A percentile compares a stretch with the other conserved stretches of the same genome.
Conservation (phyloP, 2,329 filamentous ascomycete species). For the Venturia oleaginea region DNA sequence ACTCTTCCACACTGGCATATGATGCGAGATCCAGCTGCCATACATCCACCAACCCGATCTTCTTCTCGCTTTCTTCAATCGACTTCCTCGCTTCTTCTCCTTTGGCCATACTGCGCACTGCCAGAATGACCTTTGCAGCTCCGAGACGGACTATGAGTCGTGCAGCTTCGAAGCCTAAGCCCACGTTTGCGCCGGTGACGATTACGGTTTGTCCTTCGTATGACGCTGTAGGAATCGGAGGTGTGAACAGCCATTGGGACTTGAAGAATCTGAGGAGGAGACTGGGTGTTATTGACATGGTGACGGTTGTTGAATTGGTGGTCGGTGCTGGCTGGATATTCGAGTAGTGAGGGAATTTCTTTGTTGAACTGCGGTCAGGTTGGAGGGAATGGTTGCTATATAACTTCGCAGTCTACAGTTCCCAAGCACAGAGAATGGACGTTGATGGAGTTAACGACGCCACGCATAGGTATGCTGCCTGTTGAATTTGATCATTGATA, state of each 20-base stretch:
- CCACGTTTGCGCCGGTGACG: slow-evolving; percentile 41
- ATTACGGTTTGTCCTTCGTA: slow-evolving; percentile 34
- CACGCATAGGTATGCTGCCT: too few species aligned
- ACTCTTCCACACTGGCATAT: slow-evolving; percentile 30
- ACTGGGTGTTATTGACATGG: background rate
- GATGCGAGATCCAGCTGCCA: slow-evolving; percentile 37
- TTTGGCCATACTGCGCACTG: slow-evolving; percentile 34
- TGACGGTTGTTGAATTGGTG: background rate
- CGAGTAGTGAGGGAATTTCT: too few species aligned
- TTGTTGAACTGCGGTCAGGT: too few species aligned
- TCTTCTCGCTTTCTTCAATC: slow-evolving; percentile 28
- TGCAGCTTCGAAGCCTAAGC: slow-evolving; percentile 39
- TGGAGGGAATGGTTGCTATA: too few species aligned
- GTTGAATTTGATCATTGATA: too few species aligned
- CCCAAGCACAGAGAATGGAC: too few species aligned
- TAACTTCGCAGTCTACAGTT: too few species aligned
- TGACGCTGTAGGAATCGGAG: slow-evolving; percentile 25
- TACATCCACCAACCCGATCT: slow-evolving; percentile 30
- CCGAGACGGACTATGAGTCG: slow-evolving; percentile 33
- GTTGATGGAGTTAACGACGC: too few species aligned
- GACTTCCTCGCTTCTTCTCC: slow-evolving; percentile 35
- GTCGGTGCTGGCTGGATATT: too few species aligned
- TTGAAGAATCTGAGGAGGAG: slow-evolving; percentile 26
- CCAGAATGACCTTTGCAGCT: slow-evolving; percentile 37
- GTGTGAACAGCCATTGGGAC: slow-evolving; percentile 32